Conservation (phyloP, 768 basidiomycete genomes). For the Erythrobasidium yunnanense region DNA sequence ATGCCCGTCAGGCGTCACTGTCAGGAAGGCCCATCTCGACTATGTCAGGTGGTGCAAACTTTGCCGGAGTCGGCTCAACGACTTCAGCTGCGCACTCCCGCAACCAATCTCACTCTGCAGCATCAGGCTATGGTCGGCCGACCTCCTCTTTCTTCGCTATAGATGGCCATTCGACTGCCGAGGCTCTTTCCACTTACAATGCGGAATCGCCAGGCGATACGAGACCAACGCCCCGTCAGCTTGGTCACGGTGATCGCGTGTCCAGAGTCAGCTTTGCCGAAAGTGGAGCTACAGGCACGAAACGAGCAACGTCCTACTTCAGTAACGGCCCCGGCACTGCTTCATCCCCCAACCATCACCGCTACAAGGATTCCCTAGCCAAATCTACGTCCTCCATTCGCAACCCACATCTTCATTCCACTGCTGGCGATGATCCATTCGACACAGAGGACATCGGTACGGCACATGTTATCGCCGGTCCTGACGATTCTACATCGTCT, state of each 20-base stretch:
- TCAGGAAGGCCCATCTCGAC: neutral
- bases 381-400: neutral
- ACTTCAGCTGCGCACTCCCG: neutral
- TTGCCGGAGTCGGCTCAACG: slow-evolving; percentile 14
- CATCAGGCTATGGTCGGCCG: neutral
- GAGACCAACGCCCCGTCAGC: neutral
- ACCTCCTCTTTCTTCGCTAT: slow-evolving; percentile 22
- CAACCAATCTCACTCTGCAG: neutral
- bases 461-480: too few species aligned
- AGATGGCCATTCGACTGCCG: slow-evolving; percentile 11
- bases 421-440: too few species aligned
- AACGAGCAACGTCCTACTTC: slow-evolving; percentile 9
- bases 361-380: slow-evolving; percentile 1
- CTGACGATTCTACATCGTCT: too few species aligned
- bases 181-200: neutral
- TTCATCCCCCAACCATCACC: slow-evolving; percentile 1
- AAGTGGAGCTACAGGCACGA: neutral
- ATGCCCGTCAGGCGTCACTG: neutral
- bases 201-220: neutral
- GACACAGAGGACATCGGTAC: too few species aligned
- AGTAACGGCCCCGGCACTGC: slow-evolving; percentile 17
- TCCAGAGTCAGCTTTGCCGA: slow-evolving; percentile 17
- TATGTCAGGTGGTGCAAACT: slow-evolving; percentile 7
- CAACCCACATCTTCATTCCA: neutral
- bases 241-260: slow-evolving; percentile 1